These are phyloP conservation scores for Syzygium syzygioides DNA, from an alignment of 441 rosid species.

Conservation along the genomic window DNA sequence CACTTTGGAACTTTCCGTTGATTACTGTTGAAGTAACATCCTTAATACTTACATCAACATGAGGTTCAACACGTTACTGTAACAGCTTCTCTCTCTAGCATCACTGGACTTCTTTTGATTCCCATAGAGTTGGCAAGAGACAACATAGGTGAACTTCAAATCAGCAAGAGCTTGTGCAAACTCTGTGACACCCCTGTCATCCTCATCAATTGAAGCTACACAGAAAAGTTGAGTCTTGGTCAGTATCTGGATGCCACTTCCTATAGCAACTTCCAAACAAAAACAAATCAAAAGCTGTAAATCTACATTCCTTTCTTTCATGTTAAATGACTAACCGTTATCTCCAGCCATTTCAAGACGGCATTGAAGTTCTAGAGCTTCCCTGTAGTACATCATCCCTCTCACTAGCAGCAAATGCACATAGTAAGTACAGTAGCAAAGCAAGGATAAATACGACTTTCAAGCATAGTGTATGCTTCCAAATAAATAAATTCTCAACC, in stretches of 20 bases:
- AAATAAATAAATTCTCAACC: constrained; percentile 31
- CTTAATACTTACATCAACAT: constrained; percentile 72
- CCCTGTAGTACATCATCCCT: constrained; percentile 96
- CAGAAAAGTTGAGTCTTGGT: not conserved
- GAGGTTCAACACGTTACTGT: constrained; percentile 72
- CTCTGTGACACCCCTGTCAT: constrained; percentile 25
- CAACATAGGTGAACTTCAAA: constrained; percentile 95
- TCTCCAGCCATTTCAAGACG: constrained; percentile 60
- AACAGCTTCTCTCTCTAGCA: constrained; percentile 52
- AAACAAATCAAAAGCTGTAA: not conserved
- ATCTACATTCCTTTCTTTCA: not conserved
- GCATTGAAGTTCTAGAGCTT: constrained; percentile 80
- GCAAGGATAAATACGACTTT: constrained; percentile 5
- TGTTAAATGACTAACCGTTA: constrained; percentile 39
- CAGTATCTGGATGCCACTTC: not conserved
- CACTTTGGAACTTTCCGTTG: not conserved
- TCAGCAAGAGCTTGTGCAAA: constrained; percentile 69
- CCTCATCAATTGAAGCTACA: constrained; percentile 37
- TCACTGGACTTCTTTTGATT: constrained; percentile 72
- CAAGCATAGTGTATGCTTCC: not conserved
- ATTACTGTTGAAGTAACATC: not conserved
- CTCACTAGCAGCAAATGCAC: constrained; percentile 51
- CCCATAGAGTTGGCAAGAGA: constrained; percentile 91
- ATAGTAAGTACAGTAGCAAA: not conserved
- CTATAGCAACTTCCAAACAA: not conserved